Evolutionary conservation across 371 early-diverging fungal species (phyloP), one percentile per base, ranked within the genome.

Genomic region (Coemansia sp.): DNA sequence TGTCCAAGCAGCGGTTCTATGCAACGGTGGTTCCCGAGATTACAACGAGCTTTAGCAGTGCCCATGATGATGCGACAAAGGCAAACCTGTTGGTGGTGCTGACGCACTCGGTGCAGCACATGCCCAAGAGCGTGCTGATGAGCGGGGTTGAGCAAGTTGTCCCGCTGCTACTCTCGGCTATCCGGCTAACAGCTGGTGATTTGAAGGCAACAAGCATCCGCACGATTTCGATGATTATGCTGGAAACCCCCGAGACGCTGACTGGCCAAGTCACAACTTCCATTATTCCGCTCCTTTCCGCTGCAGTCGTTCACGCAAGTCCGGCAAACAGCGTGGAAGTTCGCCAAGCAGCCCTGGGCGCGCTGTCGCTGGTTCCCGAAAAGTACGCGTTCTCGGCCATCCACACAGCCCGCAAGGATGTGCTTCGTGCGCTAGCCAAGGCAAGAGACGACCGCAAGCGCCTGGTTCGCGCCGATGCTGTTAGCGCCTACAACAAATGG

Each of bases 391-490:
- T 81, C 60, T 77, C 86, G 9, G 81, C 80, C 0, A 67, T 94
- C 16, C 75, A 78, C 24, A 87, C 92, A 0, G 83, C 86, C 60
- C 86, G 86, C 66, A 62, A 65, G 8, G 77, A 65, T 40, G 87
- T 95, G 0, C 57, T 92, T 4, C 72, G 77, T 24, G 86, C 87
- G 32, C 76, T 94, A 29, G 81, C 78, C 14, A 66, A 55, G 31
- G 79, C 86, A 0, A 67, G 95, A 62, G 95, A 95, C 71, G 98
- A 98, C 66, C 87, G 77, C 33, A 95, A 95, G 81, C 84, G 95
- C 37, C 55, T 87, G 34, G 97, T 98, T 14, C 79, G 98, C 66
- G 84, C 84, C 55, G 92, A 90, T 67, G 98, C 95, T 0, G 94
- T 91, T 4, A 87, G 90, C 57, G 89, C 93, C 47, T 77, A 94